These are phyloP conservation scores for Pichia sp. DNA, from an alignment of 1,139 yeast genomes.

Conservation along the genomic window DNA sequence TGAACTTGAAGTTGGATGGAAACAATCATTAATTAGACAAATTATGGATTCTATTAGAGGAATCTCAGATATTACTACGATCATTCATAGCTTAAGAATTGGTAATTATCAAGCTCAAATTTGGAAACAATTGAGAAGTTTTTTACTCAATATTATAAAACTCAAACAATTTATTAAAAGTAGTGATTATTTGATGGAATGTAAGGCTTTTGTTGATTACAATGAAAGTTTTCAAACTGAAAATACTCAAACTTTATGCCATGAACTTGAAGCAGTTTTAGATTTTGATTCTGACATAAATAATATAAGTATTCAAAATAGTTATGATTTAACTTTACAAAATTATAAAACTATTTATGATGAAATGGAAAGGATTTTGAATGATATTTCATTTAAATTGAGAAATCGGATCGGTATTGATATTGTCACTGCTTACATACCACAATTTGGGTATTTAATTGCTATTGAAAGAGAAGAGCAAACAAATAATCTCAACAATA, in stretches of 20 bases:
- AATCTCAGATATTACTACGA: slow-evolving; percentile 28
- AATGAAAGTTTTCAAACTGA: not conserved
- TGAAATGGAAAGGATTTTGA: slow-evolving; percentile 33
- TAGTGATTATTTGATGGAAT: not conserved
- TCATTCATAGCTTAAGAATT: slow-evolving; percentile 25
- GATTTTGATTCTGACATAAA: slow-evolving; percentile 35
- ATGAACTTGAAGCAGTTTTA: slow-evolving; percentile 25
- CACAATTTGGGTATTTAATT: slow-evolving; percentile 40
- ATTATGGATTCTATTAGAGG: slow-evolving; percentile 21
- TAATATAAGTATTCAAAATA: slow-evolving; percentile 30
- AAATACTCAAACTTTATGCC: slow-evolving; percentile 3
- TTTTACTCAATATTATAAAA: slow-evolving; percentile 17
- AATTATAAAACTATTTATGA: slow-evolving; percentile 31
- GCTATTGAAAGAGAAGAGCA: slow-evolving; percentile 7
- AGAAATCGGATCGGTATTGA: slow-evolving; percentile 13
- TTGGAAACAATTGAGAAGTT: slow-evolving; percentile 30
- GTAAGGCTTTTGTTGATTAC: slow-evolving; percentile 8
- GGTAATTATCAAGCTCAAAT: slow-evolving; percentile 26
- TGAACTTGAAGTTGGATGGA: slow-evolving; percentile 19
- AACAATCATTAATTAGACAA: slow-evolving; percentile 15
- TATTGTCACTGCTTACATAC: slow-evolving; percentile 35
- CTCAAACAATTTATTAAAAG: slow-evolving; percentile 14
- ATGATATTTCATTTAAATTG: slow-evolving; percentile 25
- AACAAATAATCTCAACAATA: not conserved
- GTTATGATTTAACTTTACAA: slow-evolving; percentile 33